These are phyloP conservation scores for Ailanthus altissimus DNA, from an alignment of 345 rosid species.

Conservation along the genomic window DNA sequence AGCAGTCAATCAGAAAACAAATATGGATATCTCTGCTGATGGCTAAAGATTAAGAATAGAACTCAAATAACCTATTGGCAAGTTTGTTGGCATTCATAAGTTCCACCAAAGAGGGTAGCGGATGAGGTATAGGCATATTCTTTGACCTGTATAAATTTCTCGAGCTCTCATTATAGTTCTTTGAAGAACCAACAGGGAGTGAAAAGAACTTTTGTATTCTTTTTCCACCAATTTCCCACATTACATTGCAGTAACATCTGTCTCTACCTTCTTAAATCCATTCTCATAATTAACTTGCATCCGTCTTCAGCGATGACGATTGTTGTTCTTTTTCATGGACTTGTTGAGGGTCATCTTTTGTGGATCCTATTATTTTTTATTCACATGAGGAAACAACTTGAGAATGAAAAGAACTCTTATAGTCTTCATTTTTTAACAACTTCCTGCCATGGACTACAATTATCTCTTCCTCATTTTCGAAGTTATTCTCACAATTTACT, in stretches of 20 bases:
- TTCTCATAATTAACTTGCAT: constrained; percentile 17
- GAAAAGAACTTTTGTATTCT: constrained; percentile 19
- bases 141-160: constrained; percentile 67
- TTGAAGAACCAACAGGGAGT: constrained; percentile 38
- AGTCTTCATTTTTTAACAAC: constrained; percentile 18
- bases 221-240: constrained; percentile 14
- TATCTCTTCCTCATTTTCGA: constrained; percentile 15
- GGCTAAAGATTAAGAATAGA: constrained; percentile 11
- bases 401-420: constrained; percentile 7
- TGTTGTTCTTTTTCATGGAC: constrained; percentile 20
- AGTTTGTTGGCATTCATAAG: constrained; percentile 58
- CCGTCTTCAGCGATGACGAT: constrained; percentile 13
- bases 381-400: constrained; percentile 8
- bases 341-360: constrained; percentile 28
- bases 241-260: constrained; percentile 9
- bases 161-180: constrained; percentile 46
- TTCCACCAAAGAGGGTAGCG: constrained; percentile 75
- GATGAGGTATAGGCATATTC: constrained; percentile 76
- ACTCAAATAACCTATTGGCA: constrained; percentile 35
- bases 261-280: no score
- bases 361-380: constrained; percentile 20
- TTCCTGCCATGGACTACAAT: constrained; percentile 8
- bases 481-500: constrained; percentile 15
- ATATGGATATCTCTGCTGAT: not conserved
- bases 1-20: no score